These are phyloP conservation scores for Hippophae gyantsensis DNA, from an alignment of 306 rosid species.

Conservation along the genomic window DNA sequence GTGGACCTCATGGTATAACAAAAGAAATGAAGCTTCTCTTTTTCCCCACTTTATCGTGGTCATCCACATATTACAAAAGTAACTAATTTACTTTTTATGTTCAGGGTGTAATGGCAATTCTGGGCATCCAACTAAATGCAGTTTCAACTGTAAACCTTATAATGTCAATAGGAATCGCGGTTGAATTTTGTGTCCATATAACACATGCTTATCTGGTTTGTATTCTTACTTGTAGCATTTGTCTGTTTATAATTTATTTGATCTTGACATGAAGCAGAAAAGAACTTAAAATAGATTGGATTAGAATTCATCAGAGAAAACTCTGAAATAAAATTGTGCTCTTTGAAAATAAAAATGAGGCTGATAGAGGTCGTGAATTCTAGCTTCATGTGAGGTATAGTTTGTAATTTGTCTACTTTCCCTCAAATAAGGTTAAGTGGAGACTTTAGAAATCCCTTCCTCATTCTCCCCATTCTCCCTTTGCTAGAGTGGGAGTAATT, in stretches of 20 bases:
- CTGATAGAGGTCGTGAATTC: too few relatives aligned
- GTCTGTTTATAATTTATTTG: slow-evolving; percentile 3
- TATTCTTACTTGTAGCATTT: slow-evolving; percentile 15
- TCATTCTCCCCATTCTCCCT: too few relatives aligned
- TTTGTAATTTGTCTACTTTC: too few relatives aligned
- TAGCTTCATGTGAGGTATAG: too few relatives aligned
- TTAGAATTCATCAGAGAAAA: too few relatives aligned
- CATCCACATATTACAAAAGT: neutral
- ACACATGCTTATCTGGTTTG: slow-evolving; percentile 89
- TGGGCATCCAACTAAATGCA: slow-evolving; percentile 85
- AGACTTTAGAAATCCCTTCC: too few relatives aligned
- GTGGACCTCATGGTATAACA: slow-evolving; percentile 78
- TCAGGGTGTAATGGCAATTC: slow-evolving; percentile 97
- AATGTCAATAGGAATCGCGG: slow-evolving; percentile 93
- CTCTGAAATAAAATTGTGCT: too few relatives aligned
- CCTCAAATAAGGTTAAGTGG: too few relatives aligned
- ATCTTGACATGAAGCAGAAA: neutral
- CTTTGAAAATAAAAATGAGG: too few relatives aligned
- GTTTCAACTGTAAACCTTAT: slow-evolving; percentile 90
- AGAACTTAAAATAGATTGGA: too few relatives aligned
- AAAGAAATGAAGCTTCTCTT: neutral
- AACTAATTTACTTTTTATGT: slow-evolving; percentile 20
- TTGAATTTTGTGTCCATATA: slow-evolving; percentile 92
- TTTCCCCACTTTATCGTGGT: slow-evolving; percentile 1
- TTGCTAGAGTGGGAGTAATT: too few relatives aligned